Evolutionary conservation across 1,284 basidiomycete species (phyloP), one percentile per base, ranked within the genome.

Genomic region (Pascua guehoae): DNA sequence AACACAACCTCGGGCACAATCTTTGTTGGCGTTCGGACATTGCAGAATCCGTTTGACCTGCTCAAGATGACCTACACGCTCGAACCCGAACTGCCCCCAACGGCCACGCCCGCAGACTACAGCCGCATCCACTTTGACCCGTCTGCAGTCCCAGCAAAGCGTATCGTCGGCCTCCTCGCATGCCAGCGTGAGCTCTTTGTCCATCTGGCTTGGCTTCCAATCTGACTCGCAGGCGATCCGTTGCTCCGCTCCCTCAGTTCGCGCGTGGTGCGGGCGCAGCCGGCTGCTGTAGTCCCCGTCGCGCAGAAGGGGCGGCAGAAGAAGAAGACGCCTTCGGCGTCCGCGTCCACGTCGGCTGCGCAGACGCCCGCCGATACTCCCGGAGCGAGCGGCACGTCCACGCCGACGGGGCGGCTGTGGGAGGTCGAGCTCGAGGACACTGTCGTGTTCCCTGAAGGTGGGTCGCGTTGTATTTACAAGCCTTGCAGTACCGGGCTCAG

Each of bases 361-460:
- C 55, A 14, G 15, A 43, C 56, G 2, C 60, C 49, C 1, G 44
- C 46, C 7, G 53, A 43, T 12, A 60, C 57, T 14, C 56, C 57
- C 4, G 24, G 24, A 32, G 36, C 42, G 4, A 48, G 49, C 12
- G 54, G 32, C 7, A 32, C 24, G 24, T 47, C 42, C 4, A 53
- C 48, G 36, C 53, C 46, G 5, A 54, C 62, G 12, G 69, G 69
- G 2, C 64, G 63, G 51, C 51, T 78, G 18, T 78, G 71, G 70
- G 74, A 79, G 63, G 78, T 93, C 5, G 81, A 88, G 61, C 76
- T 89, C 42, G 84, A 87, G 58, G 91, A 93, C 72, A 91, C 89
- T 1, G 81, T 90, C n/a, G 82, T 91, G 46, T 93, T 93, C 68
- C 91, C 91, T 0, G 91, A 93, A 76, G 79, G 79, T 69, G 44